Percentiles rank a stretch among this genome's conserved stretches.
Conservation (phyloP, 1,139 yeast species). For the Candida labiduridarum region DNA sequence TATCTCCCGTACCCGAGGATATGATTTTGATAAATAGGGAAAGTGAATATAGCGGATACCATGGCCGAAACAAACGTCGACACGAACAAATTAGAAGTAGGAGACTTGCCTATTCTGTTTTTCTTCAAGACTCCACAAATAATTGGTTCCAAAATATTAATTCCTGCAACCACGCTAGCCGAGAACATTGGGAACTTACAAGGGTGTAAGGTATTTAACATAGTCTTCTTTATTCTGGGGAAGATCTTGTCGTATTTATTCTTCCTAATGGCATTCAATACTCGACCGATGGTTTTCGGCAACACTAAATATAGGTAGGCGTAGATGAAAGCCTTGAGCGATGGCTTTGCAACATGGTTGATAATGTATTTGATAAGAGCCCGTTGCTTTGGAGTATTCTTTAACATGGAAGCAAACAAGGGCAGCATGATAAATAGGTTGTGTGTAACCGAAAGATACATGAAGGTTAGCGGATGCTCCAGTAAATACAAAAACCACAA, state of each 20-base stretch:
- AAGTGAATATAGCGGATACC: constrained; percentile 28
- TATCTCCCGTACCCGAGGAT: constrained; percentile 32
- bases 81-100: constrained; percentile 26
- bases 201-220: constrained; percentile 30
- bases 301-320: constrained; percentile 38
- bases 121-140: constrained; percentile 21
- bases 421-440: constrained; percentile 4
- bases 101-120: constrained; percentile 10
- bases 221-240: constrained; percentile 19
- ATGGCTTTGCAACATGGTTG: constrained; percentile 23
- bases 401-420: not conserved
- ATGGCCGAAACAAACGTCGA: constrained; percentile 35
- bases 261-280: constrained; percentile 21
- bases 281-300: constrained; percentile 29
- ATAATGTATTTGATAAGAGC: constrained; percentile 4
- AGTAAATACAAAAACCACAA: not conserved
- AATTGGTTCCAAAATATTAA: constrained; percentile 38
- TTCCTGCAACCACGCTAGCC: constrained; percentile 31
- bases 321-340: constrained; percentile 33
- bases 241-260: constrained; percentile 19
- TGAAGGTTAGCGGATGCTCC: not conserved
- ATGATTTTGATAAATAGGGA: constrained; percentile 35
- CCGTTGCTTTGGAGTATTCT: constrained; percentile 1
- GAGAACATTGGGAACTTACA: constrained; percentile 34
- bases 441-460: constrained; percentile 6